phyloP scores from a whole-genome alignment of 306 rosid species.

The Cyclanthera cordifolia region DNA sequence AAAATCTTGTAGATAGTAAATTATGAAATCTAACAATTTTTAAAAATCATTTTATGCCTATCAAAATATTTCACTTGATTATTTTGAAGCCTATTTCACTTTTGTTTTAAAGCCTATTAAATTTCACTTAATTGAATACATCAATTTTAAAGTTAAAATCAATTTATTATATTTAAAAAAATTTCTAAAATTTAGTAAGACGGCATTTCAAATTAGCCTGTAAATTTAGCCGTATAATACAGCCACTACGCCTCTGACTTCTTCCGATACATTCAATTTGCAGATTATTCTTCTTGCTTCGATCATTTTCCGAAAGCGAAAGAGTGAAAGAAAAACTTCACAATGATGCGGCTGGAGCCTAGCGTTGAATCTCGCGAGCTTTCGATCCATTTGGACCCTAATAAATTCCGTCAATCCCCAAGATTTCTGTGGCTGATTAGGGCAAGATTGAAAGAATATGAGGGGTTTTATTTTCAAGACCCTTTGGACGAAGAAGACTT shows the following conservation, averaged over 20 bases:
- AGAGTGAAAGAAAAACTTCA: neutral
- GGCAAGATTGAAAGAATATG: neutral
- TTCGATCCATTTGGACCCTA: neutral
- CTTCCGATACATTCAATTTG: neutral
- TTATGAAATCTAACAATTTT: too few relatives aligned
- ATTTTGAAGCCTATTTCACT: too few relatives aligned
- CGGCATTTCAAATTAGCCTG: too few relatives aligned
- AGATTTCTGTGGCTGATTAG: neutral
- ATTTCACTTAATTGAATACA: too few relatives aligned
- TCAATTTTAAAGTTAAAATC: too few relatives aligned
- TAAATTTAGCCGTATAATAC: neutral
- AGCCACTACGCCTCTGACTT: neutral
- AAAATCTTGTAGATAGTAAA: too few relatives aligned
- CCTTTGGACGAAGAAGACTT: conserved; percentile 12
- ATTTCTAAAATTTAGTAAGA: too few relatives aligned
- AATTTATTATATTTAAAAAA: too few relatives aligned
- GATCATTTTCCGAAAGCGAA: neutral
- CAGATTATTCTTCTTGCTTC: neutral
- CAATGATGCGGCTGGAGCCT: neutral
- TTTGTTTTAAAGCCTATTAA: too few relatives aligned
- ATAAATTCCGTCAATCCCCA: too few relatives aligned
- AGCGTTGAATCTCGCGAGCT: neutral
- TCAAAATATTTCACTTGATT: too few relatives aligned
- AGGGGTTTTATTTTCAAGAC: neutral
- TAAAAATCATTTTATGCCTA: too few relatives aligned